phyloP scores from a whole-genome alignment of 164 flowering plant species.

The Malania oleifera region DNA sequence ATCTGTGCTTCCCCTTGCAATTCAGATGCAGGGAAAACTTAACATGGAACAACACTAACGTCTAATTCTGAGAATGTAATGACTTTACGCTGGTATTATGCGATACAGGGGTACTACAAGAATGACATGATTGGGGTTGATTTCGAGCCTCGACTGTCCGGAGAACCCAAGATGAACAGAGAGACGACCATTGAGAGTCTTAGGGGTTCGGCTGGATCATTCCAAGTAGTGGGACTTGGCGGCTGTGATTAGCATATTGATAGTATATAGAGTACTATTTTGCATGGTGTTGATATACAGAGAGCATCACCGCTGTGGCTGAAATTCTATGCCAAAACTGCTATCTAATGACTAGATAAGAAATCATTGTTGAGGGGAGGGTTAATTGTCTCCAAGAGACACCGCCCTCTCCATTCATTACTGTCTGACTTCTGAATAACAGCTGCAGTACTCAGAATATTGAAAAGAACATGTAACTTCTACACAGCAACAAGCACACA shows the following conservation, averaged over 20 bases:
- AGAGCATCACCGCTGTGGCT: conserved; percentile 8
- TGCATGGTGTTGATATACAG: conserved; percentile 21
- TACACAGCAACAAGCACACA: too few species aligned
- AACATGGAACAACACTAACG: not conserved
- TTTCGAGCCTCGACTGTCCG: conserved; percentile 28
- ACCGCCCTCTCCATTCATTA: too few species aligned
- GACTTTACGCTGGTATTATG: not conserved
- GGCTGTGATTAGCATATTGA: conserved; percentile 10
- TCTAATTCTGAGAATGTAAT: not conserved
- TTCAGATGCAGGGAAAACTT: too few species aligned
- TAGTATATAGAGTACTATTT: conserved; percentile 19
- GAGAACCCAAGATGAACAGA: conserved; percentile 28
- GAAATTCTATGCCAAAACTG: conserved; percentile 4
- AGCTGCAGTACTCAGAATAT: too few species aligned
- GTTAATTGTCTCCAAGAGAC: not conserved
- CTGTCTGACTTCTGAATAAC: too few species aligned
- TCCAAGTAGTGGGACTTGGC: conserved; percentile 47
- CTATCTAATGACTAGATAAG: not conserved
- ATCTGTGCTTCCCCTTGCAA: too few species aligned
- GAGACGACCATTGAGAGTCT: conserved; percentile 15
- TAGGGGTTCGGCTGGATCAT: conserved; percentile 18
- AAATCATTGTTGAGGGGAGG: too few species aligned
- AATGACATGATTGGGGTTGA: conserved; percentile 43
- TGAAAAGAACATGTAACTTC: too few species aligned
- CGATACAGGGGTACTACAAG: conserved; percentile 27